Evolutionary conservation across 192 early-diverging fungal genomes (phyloP), one percentile per base, ranked within the genome.

Genomic region (Coemansia sp.): DNA sequence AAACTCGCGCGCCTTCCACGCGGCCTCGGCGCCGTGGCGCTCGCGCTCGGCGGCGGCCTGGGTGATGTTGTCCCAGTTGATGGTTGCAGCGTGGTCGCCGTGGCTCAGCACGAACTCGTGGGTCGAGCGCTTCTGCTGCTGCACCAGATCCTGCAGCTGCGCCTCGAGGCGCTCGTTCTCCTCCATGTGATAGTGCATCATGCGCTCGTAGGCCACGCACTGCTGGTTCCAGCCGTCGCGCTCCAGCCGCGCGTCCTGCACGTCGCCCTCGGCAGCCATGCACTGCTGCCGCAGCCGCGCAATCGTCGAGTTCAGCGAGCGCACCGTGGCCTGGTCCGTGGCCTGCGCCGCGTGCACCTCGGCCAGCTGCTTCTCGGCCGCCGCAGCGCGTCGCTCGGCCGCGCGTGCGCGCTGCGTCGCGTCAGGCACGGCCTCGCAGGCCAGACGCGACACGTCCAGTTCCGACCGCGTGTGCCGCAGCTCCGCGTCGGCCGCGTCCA

Each of bases 221-320:
- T 73, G 52, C 34, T 73, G 43, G 23, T 63, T 50, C 64, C 58
- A 73, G n/a, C 64, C 70, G 42, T 73, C 59, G 50, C 64, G 58
- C 44, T 73, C 70, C n/a, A 69, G 8, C 14, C 60, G 53, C 19
- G 55, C 43, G 5, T 62, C 67, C 31, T 69, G 60, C 15, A 69
- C 21, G 3, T 62, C 50, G 3, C 27, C 41, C 10, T 69, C 67
- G 6, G 50, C 29, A 1, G 36, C 34, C 14, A 58, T 46, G 27
- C 54, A 58, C 15, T 69, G 60, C 38, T 69, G 60, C 9, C 62
- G 62, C 48, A 71, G 47, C 17, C 58, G 44, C 20, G 42, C 30
- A n/a, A 50, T 58, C 2, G n/a, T 64, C 14, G 35, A 41, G 50
- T 57, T 62, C 15, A 62, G 45, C 28, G 60, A 62, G 27, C 60